Evolutionary conservation across 495 filamentous ascomycete genomes (phyloP).

Genomic region (Penicillium lagena): DNA sequence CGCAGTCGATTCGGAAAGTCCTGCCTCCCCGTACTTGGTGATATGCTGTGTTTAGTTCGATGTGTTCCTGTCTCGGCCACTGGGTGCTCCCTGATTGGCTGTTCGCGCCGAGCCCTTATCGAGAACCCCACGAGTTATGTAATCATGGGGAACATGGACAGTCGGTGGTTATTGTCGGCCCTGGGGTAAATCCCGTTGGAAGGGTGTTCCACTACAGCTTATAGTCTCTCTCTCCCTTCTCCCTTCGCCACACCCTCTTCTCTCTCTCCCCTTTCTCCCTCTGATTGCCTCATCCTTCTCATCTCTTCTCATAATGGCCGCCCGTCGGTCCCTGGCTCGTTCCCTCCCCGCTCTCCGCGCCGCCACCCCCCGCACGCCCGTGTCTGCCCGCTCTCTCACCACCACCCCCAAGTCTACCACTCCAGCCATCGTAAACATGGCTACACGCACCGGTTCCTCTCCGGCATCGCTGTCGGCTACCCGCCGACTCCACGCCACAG

Average conservation of each 20-base stretch:
- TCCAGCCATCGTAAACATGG: no score
- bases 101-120: no score
- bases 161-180: no score
- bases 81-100: no score
- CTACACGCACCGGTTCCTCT: constrained; percentile 8
- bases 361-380: constrained; percentile 32
- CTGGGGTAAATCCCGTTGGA: no score
- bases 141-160: neutral
- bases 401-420: constrained; percentile 7
- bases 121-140: neutral
- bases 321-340: constrained; percentile 36
- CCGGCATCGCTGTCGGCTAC: constrained; percentile 17
- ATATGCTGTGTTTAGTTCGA: no score
- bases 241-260: constrained; percentile 1
- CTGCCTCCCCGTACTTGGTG: no score
- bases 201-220: no score
- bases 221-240: constrained; percentile 7
- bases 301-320: constrained; percentile 29
- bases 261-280: neutral
- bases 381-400: constrained; percentile 25
- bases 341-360: constrained; percentile 41
- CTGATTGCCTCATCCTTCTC: neutral
- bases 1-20: no score
- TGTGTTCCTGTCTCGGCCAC: no score
- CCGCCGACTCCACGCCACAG: constrained; percentile 51